Evolutionary conservation across 306 rosid species (phyloP).

Genomic region (Carpinus viminea): DNA sequence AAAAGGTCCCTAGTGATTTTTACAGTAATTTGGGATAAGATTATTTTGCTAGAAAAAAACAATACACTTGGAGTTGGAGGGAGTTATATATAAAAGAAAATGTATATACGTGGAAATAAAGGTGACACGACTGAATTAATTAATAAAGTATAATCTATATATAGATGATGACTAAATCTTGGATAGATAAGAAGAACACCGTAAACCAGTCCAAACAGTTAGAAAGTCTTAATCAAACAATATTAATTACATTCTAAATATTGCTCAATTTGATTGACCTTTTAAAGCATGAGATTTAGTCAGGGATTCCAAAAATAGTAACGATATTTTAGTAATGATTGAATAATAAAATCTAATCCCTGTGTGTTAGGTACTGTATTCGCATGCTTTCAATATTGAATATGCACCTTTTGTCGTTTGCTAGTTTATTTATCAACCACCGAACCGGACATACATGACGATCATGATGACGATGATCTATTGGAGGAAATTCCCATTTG

Average conservation of each 20-base stretch:
- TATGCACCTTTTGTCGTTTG: not conserved
- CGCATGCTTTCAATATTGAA: not conserved
- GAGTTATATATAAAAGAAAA: no score
- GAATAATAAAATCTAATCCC: slow-evolving; percentile 2
- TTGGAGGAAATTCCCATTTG: not conserved
- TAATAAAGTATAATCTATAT: no score
- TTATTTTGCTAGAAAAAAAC: no score
- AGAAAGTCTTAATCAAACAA: not conserved
- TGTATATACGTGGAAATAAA: no score
- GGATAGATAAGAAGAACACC: no score
- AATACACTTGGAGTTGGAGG: no score
- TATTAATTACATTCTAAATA: not conserved
- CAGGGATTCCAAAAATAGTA: not conserved
- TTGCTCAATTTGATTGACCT: not conserved
- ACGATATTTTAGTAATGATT: not conserved
- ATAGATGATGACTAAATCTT: not conserved
- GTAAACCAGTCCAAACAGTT: not conserved
- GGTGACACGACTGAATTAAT: not conserved
- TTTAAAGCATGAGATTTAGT: not conserved
- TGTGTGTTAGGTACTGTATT: slow-evolving; percentile 1
- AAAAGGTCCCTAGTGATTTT: no score
- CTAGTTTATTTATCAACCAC: not conserved
- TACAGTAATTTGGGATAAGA: no score
- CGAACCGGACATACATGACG: not conserved
- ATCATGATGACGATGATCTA: not conserved